Base-by-base conservation (phyloP, 495 filamentous ascomycete genomes). In the Parmelia sp. region DNA sequence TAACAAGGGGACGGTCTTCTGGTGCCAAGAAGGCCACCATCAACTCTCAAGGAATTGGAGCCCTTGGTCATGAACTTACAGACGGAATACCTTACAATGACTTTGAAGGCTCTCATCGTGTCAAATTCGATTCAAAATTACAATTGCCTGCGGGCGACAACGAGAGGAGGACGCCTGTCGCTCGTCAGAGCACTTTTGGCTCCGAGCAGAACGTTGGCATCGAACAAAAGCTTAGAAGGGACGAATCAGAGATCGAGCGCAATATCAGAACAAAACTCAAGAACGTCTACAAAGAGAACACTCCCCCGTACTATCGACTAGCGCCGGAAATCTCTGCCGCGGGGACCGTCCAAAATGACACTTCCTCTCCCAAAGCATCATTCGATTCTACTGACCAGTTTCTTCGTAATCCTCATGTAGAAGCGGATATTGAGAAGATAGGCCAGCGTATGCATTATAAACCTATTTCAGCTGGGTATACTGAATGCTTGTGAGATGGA, bases 291-390 rank as follows among this genome's bases (percentile, higher is more conserved):
- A 12, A 58, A 17, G 39, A 39, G 39, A 51, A 57, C 23, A 27
- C 65, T 51, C 53, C 55, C 7, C 66, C 66, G 7, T 69, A 68
- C 15, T 65, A 65, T 65, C 55, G 68, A 23, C 62, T 69, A 33
- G 68, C 61, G 29, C 68, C 65, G 5, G 55, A 40, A n/a, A 25
- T 2, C 7, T 63, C 61, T 17, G 65, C 68, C 15, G 55, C 66
- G 42, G 68, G 68, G 47, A 68, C 68, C n/a, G 56, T 65, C 33
- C 35, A 39, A 40, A 69, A 69, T 31, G 60, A 69, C 55, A 64
- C 65, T 44, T 67, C 44, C 23, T 49, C 67, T 4, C 61, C 60
- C 21, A 63, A 58, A 35, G 61, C 63, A 1, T 58, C 59, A 19
- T 37, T 69, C 31, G 61, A 61, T 21, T 61, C 44, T 45, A 64